These are phyloP conservation scores for Phialophora expanda DNA, from an alignment of 2,329 filamentous ascomycete genomes.

Conservation along the genomic window DNA sequence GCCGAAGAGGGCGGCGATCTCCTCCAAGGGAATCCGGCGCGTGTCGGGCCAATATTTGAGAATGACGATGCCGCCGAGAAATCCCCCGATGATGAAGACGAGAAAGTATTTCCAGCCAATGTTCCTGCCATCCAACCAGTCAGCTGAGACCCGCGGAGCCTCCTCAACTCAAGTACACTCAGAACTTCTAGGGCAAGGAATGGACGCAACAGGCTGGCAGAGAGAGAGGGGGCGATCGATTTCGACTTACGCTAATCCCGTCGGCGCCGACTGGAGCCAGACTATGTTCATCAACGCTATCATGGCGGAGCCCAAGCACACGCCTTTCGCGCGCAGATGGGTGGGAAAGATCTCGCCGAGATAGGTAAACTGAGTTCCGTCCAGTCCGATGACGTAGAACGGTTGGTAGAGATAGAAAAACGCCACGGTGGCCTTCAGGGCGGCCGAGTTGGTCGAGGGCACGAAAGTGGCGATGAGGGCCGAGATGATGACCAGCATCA, in stretches of 20 bases:
- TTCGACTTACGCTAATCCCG: conserved; percentile 39
- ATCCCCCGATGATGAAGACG: conserved; percentile 30
- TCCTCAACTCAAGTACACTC: no score
- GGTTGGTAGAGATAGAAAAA: conserved; percentile 41
- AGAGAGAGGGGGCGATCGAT: background rate
- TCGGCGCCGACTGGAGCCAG: conserved; percentile 37
- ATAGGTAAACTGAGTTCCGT: conserved; percentile 23
- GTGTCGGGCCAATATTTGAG: conserved; percentile 40
- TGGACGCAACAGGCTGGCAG: no score
- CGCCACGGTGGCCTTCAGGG: conserved; percentile 46
- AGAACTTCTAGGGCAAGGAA: no score
- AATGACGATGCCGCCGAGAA: conserved; percentile 8
- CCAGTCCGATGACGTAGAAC: background rate
- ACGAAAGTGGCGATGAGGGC: conserved; percentile 34
- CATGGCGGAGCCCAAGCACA: conserved; percentile 16
- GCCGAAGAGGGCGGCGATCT: conserved; percentile 46
- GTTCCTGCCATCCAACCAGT: conserved; percentile 22
- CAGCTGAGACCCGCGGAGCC: no score
- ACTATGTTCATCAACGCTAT: conserved; percentile 23
- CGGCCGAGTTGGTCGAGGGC: conserved; percentile 36
- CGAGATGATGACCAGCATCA: conserved; percentile 22
- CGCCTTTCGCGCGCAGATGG: conserved; percentile 29
- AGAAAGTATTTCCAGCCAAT: conserved; percentile 45
- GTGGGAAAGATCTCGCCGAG: conserved; percentile 30
- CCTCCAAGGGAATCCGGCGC: conserved; percentile 43